Percentiles rank a stretch among this genome's conserved stretches.
These are phyloP conservation scores for Zostera marina DNA, from an alignment of 116 monocot genomes.

Conservation along the genomic window DNA sequence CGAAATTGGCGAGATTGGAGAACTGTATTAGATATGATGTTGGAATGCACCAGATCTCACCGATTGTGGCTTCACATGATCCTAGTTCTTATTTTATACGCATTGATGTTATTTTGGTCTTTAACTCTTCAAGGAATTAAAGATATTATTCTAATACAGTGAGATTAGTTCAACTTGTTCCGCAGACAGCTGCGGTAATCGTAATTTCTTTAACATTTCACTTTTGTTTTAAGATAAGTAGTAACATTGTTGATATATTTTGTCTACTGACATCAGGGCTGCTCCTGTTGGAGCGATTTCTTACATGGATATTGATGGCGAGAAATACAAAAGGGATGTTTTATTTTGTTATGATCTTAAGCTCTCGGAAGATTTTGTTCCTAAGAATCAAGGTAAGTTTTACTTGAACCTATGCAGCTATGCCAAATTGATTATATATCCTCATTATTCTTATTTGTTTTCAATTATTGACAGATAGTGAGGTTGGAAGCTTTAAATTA, in stretches of 20 bases:
- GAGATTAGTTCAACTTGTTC: too few species aligned
- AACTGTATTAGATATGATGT: too few species aligned
- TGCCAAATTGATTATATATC: background rate
- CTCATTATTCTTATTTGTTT: background rate
- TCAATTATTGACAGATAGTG: constrained; percentile 47
- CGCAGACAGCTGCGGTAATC: too few species aligned
- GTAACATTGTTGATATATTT: background rate
- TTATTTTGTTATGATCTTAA: constrained; percentile 88
- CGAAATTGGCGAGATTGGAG: too few species aligned
- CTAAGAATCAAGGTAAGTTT: constrained; percentile 62
- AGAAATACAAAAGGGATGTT: constrained; percentile 70
- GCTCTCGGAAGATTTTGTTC: constrained; percentile 55
- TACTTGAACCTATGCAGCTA: too few species aligned
- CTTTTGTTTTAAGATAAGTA: background rate
- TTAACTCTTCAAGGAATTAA: too few species aligned
- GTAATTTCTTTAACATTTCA: too few species aligned
- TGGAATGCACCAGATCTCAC: too few species aligned
- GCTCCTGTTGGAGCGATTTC: constrained; percentile 73
- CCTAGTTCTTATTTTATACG: too few species aligned
- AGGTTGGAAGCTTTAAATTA: constrained; percentile 80
- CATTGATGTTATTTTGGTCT: too few species aligned
- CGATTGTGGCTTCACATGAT: too few species aligned
- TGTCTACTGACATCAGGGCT: constrained; percentile 24
- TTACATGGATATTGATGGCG: constrained; percentile 65
- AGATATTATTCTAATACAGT: too few species aligned